A percentile compares a stretch with the other conserved stretches of the same genome.
Conservation (phyloP, 2,329 filamentous ascomycete genomes). For the Diaporthe aspalathi region DNA sequence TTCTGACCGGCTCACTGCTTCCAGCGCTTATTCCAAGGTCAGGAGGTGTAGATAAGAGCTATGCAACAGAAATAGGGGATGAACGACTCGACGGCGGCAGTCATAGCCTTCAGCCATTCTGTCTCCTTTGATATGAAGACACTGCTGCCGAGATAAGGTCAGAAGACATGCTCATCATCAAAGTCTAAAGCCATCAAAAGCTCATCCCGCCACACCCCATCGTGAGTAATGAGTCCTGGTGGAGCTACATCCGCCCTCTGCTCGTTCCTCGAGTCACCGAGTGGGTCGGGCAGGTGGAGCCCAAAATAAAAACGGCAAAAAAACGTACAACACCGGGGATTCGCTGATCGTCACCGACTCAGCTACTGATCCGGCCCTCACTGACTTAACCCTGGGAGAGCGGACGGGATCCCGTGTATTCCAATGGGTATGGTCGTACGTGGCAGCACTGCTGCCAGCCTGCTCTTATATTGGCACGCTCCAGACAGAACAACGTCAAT, state of each 20-base stretch:
- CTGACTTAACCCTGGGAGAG: background rate
- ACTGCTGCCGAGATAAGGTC: no score
- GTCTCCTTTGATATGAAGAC: no score
- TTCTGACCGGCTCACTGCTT: no score
- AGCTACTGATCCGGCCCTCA: background rate
- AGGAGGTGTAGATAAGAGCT: no score
- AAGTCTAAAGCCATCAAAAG: no score
- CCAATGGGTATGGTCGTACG: background rate
- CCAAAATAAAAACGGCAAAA: background rate
- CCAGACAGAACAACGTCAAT: no score
- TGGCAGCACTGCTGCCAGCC: background rate
- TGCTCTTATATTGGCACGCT: background rate
- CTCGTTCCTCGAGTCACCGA: background rate
- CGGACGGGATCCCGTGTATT: constrained; percentile 1
- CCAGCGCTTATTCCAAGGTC: no score
- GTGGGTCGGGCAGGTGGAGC: background rate
- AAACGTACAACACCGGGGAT: constrained; percentile 4
- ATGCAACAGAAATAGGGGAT: no score
- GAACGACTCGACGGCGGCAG: no score
- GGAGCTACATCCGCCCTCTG: background rate
- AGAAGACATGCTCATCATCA: background rate
- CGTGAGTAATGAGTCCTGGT: background rate
- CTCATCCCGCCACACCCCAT: background rate
- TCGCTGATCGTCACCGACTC: background rate
- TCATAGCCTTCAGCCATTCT: no score